Evolutionary conservation across 345 rosid genomes (phyloP).

Genomic region (Mangifera indica): DNA sequence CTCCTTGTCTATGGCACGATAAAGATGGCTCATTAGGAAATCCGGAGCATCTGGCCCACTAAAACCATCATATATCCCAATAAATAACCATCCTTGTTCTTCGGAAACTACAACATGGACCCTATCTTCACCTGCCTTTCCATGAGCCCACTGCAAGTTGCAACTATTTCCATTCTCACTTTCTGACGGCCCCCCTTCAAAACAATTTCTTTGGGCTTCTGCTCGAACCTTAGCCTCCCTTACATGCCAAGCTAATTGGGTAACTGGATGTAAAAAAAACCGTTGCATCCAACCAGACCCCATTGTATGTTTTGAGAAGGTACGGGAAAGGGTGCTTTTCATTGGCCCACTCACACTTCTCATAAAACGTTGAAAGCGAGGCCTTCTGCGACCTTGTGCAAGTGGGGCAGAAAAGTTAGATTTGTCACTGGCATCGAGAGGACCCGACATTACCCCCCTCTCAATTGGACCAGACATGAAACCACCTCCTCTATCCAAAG

Average conservation of each 20-base stretch:
- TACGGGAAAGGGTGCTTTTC: slow-evolving; percentile 69
- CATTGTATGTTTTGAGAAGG: slow-evolving; percentile 74
- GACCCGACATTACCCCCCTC: slow-evolving; percentile 94
- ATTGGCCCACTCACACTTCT: slow-evolving; percentile 93
- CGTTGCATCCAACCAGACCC: slow-evolving; percentile 79
- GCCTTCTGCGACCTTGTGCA: slow-evolving; percentile 59
- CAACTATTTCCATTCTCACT: slow-evolving; percentile 51
- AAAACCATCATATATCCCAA: slow-evolving; percentile 97
- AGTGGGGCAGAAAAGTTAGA: slow-evolving; percentile 97
- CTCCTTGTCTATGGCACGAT: slow-evolving; percentile 83
- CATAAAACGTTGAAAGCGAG: slow-evolving; percentile 66
- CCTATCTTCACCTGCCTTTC: slow-evolving; percentile 98
- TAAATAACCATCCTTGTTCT: slow-evolving; percentile 95
- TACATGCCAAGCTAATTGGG: slow-evolving; percentile 64
- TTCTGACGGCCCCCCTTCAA: slow-evolving; percentile 51
- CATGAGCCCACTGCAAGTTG: slow-evolving; percentile 98
- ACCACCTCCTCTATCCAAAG: slow-evolving; percentile 76
- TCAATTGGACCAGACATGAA: slow-evolving; percentile 97
- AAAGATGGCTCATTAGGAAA: slow-evolving; percentile 82
- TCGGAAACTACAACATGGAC: slow-evolving; percentile 96
- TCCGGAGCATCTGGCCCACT: slow-evolving; percentile 99
- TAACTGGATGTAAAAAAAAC: slow-evolving; percentile 69
- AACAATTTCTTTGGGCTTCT: slow-evolving; percentile 54
- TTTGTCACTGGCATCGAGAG: slow-evolving; percentile 75
- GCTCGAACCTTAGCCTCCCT: slow-evolving; percentile 63